These are phyloP conservation scores for Pyricularia sp. DNA, from an alignment of 2,329 filamentous ascomycete genomes.

Conservation along the genomic window DNA sequence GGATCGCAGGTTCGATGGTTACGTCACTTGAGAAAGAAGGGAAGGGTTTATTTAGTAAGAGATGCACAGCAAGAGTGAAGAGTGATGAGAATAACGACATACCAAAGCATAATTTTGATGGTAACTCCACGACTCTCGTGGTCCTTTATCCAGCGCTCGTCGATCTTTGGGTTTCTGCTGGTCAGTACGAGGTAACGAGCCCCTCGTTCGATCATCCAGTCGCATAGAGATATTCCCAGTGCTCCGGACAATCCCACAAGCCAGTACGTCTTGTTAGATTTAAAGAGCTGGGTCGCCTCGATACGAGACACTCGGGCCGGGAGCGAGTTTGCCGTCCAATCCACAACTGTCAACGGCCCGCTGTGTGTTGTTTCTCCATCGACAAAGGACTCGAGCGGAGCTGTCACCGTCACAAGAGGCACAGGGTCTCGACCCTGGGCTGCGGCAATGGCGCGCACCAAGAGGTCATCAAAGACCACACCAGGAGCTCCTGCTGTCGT, in stretches of 20 bases:
- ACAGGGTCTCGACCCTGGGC: not conserved
- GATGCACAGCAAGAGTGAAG: not conserved
- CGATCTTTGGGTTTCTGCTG: not conserved
- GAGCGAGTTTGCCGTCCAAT: not conserved
- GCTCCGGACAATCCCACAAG: conserved; percentile 20
- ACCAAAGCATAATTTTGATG: conserved; percentile 8
- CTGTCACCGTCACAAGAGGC: too few species aligned
- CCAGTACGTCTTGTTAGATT: conserved; percentile 17
- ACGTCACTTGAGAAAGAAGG: conserved; percentile 6
- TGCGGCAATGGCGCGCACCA: not conserved
- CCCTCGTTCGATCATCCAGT: conserved; percentile 26
- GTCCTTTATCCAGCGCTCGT: conserved; percentile 2
- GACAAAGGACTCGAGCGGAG: not conserved
- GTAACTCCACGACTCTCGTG: conserved; percentile 2
- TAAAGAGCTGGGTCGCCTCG: not conserved
- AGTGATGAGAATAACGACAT: not conserved
- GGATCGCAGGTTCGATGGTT: conserved; percentile 7
- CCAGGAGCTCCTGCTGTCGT: not conserved
- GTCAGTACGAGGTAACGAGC: conserved; percentile 14
- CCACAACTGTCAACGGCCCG: not conserved
- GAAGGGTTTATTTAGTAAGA: not conserved
- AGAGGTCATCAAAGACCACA: not conserved
- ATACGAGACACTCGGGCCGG: not conserved
- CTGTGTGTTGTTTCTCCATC: not conserved
- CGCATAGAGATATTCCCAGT: conserved; percentile 22